Evolutionary conservation across 1,284 basidiomycete species (phyloP), one percentile per base, ranked within the genome.

Genomic region (Fomitopsis pinicola): DNA sequence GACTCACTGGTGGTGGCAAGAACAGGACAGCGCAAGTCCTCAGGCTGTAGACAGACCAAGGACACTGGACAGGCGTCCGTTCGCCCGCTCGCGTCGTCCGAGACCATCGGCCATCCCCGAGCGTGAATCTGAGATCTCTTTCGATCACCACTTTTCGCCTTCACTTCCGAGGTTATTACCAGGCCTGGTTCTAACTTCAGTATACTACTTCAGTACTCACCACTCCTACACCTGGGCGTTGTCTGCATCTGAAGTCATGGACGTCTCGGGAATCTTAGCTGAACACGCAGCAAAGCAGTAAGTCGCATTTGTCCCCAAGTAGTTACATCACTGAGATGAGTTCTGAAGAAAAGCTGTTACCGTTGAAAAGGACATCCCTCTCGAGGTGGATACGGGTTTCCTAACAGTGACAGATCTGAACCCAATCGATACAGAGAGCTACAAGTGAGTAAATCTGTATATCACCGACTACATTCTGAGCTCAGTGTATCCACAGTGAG

Each of bases 351-450:
- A 89, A 76, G 80, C 86, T 40, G 78, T 86, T 50, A 75, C 81
- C 14, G 87, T 93, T 61, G 85, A 92, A 69, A 94, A 93, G 73
- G 88, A 92, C 59, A 88, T 86, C 9, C 88, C 93, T 2, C 83
- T 95, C 64, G 86, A 91, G 60, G 78, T 95, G 65, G 96, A 99
- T 76, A 72, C 89, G 8, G 95, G 92, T 17, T 84, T 92, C 48
- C 80, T 99, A 26, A 85, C 90, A 0, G 92, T 93, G 1, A 94
- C 93, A 61, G 97, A 99, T 78, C 82, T 84, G 6, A 96, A 94
- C 72, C 87, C 92, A 3, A 86, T 95, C 64, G 92, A 97, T 72
- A 80, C 83, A 42, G 88, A 91, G 60, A 84, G 81, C 66, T 95
- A 96, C 80, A 78, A 81, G 91, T 93, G 66, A 68, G 86, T 75